A percentile compares a stretch with the other conserved stretches of the same genome.
Conservation (phyloP, 371 early-diverging fungal species). For the Dichotomocladium elegans region DNA sequence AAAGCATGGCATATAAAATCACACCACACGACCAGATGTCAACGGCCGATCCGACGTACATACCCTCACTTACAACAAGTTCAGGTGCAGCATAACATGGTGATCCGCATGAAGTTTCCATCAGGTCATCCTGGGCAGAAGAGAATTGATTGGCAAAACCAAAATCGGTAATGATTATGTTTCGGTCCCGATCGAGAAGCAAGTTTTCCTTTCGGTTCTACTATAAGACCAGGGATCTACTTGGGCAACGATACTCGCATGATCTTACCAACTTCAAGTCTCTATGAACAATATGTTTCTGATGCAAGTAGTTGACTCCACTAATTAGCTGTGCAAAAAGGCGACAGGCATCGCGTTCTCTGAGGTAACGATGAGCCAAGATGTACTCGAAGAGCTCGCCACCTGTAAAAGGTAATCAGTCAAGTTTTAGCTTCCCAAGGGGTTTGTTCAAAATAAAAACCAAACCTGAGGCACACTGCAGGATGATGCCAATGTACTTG, state of each 20-base stretch:
- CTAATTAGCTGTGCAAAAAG: slow-evolving; percentile 94
- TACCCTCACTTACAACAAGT: slow-evolving; percentile 93
- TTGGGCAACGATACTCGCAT: neutral
- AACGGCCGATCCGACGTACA: slow-evolving; percentile 97
- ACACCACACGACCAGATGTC: slow-evolving; percentile 98
- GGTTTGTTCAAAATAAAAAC: too few species aligned
- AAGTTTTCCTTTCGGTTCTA: slow-evolving; percentile 69
- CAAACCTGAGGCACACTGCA: slow-evolving; percentile 91
- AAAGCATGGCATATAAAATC: slow-evolving; percentile 94
- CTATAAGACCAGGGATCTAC: neutral
- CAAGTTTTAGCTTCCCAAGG: too few species aligned
- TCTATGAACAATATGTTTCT: slow-evolving; percentile 89
- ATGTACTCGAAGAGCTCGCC: slow-evolving; percentile 98
- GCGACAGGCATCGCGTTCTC: slow-evolving; percentile 86
- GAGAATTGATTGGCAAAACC: slow-evolving; percentile 97
- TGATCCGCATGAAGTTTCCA: slow-evolving; percentile 94
- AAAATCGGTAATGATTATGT: slow-evolving; percentile 98
- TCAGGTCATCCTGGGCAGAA: slow-evolving; percentile 65
- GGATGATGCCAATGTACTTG: slow-evolving; percentile 91
- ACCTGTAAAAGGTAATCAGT: too few species aligned
- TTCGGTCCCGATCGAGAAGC: slow-evolving; percentile 81
- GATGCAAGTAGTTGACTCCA: slow-evolving; percentile 86
- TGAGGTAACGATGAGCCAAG: slow-evolving; percentile 87
- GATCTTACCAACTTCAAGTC: slow-evolving; percentile 88
- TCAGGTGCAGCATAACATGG: slow-evolving; percentile 99